Evolutionary conservation across 371 early-diverging fungal genomes (phyloP).

Genomic region (Lichtheimia corymbifera): DNA sequence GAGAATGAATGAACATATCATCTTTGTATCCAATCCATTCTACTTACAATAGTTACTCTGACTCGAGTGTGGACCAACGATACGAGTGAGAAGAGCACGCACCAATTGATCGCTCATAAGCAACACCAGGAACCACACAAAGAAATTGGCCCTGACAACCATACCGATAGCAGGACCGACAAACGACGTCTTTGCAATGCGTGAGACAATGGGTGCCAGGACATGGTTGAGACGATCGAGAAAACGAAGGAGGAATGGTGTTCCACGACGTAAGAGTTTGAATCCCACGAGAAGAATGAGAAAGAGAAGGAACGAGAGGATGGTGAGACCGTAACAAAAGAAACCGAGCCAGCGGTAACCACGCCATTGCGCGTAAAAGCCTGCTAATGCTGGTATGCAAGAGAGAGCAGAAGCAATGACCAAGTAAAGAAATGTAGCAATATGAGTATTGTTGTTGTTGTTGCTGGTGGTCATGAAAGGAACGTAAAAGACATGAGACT

Average conservation of each 20-base stretch:
- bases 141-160: constrained; percentile 35
- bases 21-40: not conserved
- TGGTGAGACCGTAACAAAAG: constrained; percentile 23
- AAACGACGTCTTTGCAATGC: constrained; percentile 24
- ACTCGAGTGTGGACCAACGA: constrained; percentile 37
- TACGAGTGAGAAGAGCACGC: constrained; percentile 28
- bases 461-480: constrained; percentile 5
- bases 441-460: constrained; percentile 5
- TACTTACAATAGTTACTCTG: constrained; percentile 36
- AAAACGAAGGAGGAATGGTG: constrained; percentile 27
- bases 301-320: constrained; percentile 26
- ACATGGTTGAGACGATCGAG: constrained; percentile 23
- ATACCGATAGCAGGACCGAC: constrained; percentile 33
- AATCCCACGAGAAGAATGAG: constrained; percentile 31
- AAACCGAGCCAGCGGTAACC: constrained; percentile 3
- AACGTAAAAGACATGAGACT: constrained; percentile 12
- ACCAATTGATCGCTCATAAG: constrained; percentile 42
- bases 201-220: constrained; percentile 28
- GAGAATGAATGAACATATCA: too few species aligned
- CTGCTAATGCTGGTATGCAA: constrained; percentile 13
- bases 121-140: constrained; percentile 36
- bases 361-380: constrained; percentile 12
- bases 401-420: constrained; percentile 5
- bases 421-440: constrained; percentile 7
- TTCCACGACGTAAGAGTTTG: constrained; percentile 36